Base-by-base conservation (phyloP, 768 basidiomycete genomes). In the Naematelia aurantialba region DNA sequence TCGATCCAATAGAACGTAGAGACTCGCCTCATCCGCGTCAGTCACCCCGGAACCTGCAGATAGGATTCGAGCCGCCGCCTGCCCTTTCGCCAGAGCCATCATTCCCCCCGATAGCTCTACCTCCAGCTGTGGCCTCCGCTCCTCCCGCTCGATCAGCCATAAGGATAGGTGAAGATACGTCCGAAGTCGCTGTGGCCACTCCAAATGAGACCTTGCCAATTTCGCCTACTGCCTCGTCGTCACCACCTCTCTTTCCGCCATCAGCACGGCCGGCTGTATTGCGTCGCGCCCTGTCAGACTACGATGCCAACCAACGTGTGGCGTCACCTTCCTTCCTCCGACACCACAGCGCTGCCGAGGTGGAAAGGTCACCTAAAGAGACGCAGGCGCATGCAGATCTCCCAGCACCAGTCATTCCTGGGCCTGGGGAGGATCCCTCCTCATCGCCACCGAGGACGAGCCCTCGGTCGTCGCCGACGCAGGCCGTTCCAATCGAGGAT, bases 221-320 rank as follows among this genome's bases (percentile, higher is more conserved):
- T 10, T 50, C 58, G 3, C 58, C 58, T 19, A 13, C 58, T 2
- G 26, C 52, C 14, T 42, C 46, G 3, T 5, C 58, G 3, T 63
- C 65, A 1, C 60, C 62, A 26, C 65, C 65, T 0, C 53, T 63
- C 1, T 67, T 63, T 45, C 55, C 55, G 5, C 67, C 69, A n/a
- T 52, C 65, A 12, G 65, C 70, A 25, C 58, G 70, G 1, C 70
- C 68, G 1, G 60, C 59, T 2, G 31, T 27, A 8, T 54, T 69
- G 12, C 62, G 72, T 2, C 59, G 71, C 14, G 66, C 71, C 0
- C 12, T 70, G 13, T 73, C 71, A 27, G 71, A 73, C 47, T 68
- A 64, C 39, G 68, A 72, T 47, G 22, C 60, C 8, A 48, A 60
- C 14, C 26, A 39, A 17, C 58, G 62, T 19, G 26, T 58, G n/a